Base-by-base conservation (phyloP, 148 eudicot genomes). In the Spergularia bocconei region DNA sequence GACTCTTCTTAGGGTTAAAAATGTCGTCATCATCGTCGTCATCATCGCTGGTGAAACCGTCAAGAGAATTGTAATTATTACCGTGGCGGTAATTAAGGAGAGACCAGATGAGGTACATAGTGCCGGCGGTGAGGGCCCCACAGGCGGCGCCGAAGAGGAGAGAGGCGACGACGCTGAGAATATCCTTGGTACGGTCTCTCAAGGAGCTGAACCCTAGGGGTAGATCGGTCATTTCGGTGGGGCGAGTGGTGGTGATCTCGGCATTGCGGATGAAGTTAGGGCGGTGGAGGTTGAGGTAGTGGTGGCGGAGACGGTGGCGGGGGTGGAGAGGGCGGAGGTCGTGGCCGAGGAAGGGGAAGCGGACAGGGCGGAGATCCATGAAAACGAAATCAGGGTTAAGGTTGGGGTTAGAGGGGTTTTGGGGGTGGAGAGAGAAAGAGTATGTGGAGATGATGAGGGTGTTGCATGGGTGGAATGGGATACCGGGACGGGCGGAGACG, bases 101-200 rank as follows among this genome's bases (percentile, higher is more conserved):
- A 0, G 89, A 86, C 92, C 96, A 93, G 19, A 89, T 51, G 67
- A 89, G 50, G 75, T 85, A 91, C 85, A 93, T 82, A 5, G 87
- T 84, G 2, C 86, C 92, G 14, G 91, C 98, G 57, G 93, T 86
- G 52, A 93, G 85, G 11, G 88, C 93, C 12, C 98, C 98, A 54
- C 93, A 93, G 13, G 93, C 96, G 47, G 93, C 90, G 5, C 98
- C 98, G 21, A 93, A 87, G 2, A 91, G 84, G 36, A 93, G 82
- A 1, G 96, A 88, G 0, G 88, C 92, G 4, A 89, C 89, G 5
- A 89, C 89, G 78, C 87, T 84, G 25, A 93, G 85, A 33, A 91
- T 86, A 15, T 93, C 98, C 77, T 75, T 81, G 14, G 91, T 80
- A 7, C 91, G 82, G 11, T 89, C 89, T 57, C 77, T 82, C 19